A percentile compares a stretch with the other conserved stretches of the same genome.
Evolutionary conservation across 2,329 filamentous ascomycete genomes (phyloP).

Genomic region (Endoconidiophora polonica): DNA sequence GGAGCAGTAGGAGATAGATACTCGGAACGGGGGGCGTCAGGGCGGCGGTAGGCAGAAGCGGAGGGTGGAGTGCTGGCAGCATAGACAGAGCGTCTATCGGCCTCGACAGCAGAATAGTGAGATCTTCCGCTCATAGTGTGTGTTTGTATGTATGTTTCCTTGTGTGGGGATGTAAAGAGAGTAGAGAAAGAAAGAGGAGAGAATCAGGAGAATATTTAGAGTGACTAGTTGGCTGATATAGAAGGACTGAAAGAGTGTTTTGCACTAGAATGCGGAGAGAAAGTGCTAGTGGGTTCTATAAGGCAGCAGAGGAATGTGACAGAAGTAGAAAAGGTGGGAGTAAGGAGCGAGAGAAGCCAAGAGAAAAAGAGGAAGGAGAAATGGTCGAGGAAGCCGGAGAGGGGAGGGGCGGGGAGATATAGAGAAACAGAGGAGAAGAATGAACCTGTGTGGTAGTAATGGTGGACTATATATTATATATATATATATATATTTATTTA

Average conservation of each 20-base stretch:
- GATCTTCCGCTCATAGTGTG: constrained; percentile 10
- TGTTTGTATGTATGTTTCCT: not conserved
- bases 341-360: not conserved
- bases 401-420: not conserved
- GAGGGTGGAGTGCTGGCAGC: constrained; percentile 3
- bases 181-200: not conserved
- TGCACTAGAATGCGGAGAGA: not conserved
- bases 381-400: not conserved
- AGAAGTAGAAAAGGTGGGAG: too few species aligned
- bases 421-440: not conserved
- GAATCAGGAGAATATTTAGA: not conserved
- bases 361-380: not conserved
- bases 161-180: not conserved
- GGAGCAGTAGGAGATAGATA: constrained; percentile 16
- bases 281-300: not conserved
- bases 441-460: not conserved
- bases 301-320: too few species aligned
- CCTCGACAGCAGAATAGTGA: constrained; percentile 10
- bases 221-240: not conserved
- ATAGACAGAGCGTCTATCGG: constrained; percentile 2
- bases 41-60: constrained; percentile 1
- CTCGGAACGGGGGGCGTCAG: constrained; percentile 10
- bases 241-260: too few species aligned
- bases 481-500: too few species aligned
- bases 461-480: not conserved